Base-by-base conservation (phyloP, 2,329 filamentous ascomycete genomes). In the Venturia nashicola region DNA sequence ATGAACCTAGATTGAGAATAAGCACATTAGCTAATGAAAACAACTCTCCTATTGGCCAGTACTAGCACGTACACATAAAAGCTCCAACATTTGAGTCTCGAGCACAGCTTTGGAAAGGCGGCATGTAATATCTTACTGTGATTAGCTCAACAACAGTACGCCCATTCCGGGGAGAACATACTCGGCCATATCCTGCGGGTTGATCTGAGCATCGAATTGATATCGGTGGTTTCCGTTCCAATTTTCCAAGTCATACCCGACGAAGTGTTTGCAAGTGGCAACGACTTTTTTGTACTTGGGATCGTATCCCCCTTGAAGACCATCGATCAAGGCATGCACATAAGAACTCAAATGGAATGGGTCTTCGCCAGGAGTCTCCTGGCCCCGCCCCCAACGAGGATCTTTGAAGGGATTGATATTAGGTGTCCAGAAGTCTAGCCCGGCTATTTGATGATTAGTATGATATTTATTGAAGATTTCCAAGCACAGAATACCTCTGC, bases 371-470 rank as follows among this genome's bases (percentile, higher is more conserved):
- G 84, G 83, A 0, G 83, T 86, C 68, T 86, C 72, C 66, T 81
- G 78, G 0, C 84, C 84, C 9, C 84, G 76, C 0, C 84, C 84
- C 84, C 84, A 86, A 34, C 85, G 75, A 0, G 85, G 84, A 68
- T 86, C 84, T 44, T 80, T 80, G 74, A 83, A 88, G 0, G 82
- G 79, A 68, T 87, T 88, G 71, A 88, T 85, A 68, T 88, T 87
- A 0, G 86, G 86, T 0, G 86, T 85, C 63, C 62, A 64, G 34
- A 64, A 61, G 23, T 64, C 79, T 16, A 84, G 70, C 0, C 82
- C 82, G 2, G 79, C 80, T 51, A 27, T 4, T 27, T 20, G 43
- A 51, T 51, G 8, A 14, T 51, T 16, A 51, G 46, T 27, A 23
- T 7, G 46, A 14, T 9, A 27, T 12, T 20, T 27, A 7, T 32